These are phyloP conservation scores for Zoysia japonica DNA, from an alignment of 176 grass and related monocot species.

Conservation along the genomic window DNA sequence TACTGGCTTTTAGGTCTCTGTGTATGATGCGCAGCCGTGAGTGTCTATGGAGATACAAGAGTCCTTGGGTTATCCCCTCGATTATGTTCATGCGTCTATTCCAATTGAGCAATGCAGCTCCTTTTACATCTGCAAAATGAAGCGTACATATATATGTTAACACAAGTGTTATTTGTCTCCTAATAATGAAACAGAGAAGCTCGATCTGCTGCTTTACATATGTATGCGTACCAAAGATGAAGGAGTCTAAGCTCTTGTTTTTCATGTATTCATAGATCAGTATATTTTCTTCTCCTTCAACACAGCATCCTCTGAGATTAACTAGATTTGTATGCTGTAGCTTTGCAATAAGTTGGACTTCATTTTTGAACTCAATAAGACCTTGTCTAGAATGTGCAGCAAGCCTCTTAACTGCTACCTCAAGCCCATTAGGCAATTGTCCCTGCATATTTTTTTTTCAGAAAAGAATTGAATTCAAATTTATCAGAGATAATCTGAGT, in stretches of 20 bases:
- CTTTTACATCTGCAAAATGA: background rate
- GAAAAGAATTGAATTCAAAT: too few species aligned
- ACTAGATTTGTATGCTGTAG: constrained; percentile 23
- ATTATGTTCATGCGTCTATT: constrained; percentile 7
- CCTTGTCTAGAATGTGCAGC: constrained; percentile 1
- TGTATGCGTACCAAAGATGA: constrained; percentile 2
- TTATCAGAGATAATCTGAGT: too few species aligned
- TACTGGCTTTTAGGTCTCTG: background rate
- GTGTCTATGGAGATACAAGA: constrained; percentile 17
- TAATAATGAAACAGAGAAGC: too few species aligned
- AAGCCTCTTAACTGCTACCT: constrained; percentile 27
- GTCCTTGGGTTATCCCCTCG: constrained; percentile 5
- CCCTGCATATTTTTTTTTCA: constrained; percentile 1
- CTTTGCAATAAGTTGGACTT: constrained; percentile 21
- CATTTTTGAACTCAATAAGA: constrained; percentile 24
- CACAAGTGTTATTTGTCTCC: too few species aligned
- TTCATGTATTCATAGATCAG: constrained; percentile 25
- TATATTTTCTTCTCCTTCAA: constrained; percentile 22
- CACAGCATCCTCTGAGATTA: background rate
- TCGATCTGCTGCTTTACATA: too few species aligned
- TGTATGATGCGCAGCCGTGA: background rate
- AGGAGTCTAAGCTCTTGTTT: constrained; percentile 22
- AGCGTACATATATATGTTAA: too few species aligned
- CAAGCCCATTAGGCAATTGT: background rate
- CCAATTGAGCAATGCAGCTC: constrained; percentile 15